Evolutionary conservation across 768 basidiomycete genomes (phyloP).

Genomic region (Artomyces pyxidatus): DNA sequence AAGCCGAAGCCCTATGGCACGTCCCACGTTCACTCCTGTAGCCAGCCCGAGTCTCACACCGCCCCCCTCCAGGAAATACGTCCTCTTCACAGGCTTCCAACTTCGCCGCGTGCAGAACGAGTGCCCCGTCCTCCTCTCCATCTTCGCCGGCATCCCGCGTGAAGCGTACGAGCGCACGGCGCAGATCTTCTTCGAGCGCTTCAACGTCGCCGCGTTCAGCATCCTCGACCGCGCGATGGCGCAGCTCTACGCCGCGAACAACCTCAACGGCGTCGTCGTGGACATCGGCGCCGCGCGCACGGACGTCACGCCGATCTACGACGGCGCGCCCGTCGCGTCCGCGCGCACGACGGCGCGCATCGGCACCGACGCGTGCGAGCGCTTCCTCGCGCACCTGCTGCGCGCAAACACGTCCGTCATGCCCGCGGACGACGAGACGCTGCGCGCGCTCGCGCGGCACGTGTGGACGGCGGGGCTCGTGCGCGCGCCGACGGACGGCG

Average conservation of each 20-base stretch:
- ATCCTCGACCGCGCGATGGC: conserved; percentile 79
- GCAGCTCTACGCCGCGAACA: conserved; percentile 72
- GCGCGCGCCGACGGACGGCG: conserved; percentile 67
- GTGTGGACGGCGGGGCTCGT: conserved; percentile 60
- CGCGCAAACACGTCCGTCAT: conserved; percentile 61
- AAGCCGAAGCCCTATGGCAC: conserved; percentile 86
- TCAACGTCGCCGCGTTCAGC: conserved; percentile 79
- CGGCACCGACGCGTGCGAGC: conserved; percentile 66
- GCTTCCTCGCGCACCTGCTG: conserved; percentile 67
- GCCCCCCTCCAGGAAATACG: conserved; percentile 58
- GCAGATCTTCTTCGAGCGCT: conserved; percentile 86
- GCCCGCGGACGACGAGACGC: conserved; percentile 39
- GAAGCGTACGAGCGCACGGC: conserved; percentile 63
- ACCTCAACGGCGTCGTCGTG: conserved; percentile 66
- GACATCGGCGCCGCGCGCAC: conserved; percentile 75
- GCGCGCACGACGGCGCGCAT: conserved; percentile 50
- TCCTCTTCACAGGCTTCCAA: conserved; percentile 67
- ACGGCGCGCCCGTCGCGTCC: conserved; percentile 53
- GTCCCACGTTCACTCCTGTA: conserved; percentile 17
- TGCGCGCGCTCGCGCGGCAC: conserved; percentile 58
- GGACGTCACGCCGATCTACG: conserved; percentile 71
- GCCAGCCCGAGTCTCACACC: not conserved
- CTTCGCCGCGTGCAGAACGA: conserved; percentile 82
- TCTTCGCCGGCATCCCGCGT: conserved; percentile 58
- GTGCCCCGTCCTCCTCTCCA: conserved; percentile 73